Conservation (phyloP, 129 eudicot species). For the Dittrichia graveolens region DNA sequence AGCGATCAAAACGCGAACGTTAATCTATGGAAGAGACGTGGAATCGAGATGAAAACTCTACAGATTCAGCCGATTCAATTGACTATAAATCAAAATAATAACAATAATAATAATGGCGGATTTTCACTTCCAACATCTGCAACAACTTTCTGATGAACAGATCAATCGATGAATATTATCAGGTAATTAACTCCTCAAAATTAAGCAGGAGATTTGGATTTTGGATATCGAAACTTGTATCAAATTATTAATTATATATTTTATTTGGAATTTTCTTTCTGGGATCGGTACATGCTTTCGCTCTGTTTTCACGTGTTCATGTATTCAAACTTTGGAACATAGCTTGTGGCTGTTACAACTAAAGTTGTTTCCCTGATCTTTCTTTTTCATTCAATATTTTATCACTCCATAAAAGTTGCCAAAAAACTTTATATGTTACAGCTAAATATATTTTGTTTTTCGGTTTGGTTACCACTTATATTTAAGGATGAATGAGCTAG, state of each 20-base stretch:
- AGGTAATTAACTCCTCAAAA: not conserved
- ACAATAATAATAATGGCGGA: not conserved
- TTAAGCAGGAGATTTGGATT: not conserved
- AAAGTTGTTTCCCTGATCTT: constrained; percentile 33
- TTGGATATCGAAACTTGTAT: not conserved
- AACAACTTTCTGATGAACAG: constrained; percentile 9
- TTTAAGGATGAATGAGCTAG: too few relatives aligned
- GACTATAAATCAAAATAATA: constrained; percentile 11
- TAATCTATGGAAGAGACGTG: constrained; percentile 64
- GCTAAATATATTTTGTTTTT: not conserved
- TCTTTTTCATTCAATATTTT: constrained; percentile 18
- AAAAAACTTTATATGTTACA: not conserved
- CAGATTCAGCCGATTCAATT: constrained; percentile 54
- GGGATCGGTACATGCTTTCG: constrained; percentile 13
- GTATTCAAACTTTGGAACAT: constrained; percentile 41
- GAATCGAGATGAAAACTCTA: constrained; percentile 42
- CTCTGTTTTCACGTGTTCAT: constrained; percentile 40
- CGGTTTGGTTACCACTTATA: too few relatives aligned
- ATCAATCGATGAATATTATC: not conserved
- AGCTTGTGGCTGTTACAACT: constrained; percentile 35
- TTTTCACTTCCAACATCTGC: constrained; percentile 8
- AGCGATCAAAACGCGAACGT: constrained; percentile 33
- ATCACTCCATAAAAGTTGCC: too few relatives aligned
- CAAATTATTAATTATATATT: constrained; percentile 6
- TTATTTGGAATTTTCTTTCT: not conserved